These are phyloP conservation scores for Trichoderma guizhouense DNA, from an alignment of 2,329 filamentous ascomycete species.

Conservation along the genomic window DNA sequence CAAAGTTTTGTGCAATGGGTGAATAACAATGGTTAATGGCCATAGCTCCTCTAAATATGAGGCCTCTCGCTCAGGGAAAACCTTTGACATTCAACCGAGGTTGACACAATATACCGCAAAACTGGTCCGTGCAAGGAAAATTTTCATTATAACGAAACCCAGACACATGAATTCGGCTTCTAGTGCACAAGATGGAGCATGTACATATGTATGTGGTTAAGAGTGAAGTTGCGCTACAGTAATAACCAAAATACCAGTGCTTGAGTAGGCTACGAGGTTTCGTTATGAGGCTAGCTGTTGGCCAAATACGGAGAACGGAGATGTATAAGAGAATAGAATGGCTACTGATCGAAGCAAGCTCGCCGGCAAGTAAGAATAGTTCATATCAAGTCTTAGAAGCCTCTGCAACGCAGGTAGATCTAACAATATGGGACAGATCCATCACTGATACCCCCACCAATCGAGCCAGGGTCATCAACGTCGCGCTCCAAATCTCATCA, in stretches of 20 bases:
- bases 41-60: neutral
- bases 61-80: neutral
- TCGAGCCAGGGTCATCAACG: neutral
- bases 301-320: neutral
- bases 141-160: neutral
- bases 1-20: neutral
- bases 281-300: neutral
- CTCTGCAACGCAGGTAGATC: neutral
- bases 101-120: neutral
- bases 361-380: neutral
- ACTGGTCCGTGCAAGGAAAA: neutral
- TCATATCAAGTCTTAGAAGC: neutral
- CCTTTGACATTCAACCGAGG: neutral
- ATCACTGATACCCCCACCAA: neutral
- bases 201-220: neutral
- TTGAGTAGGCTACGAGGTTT: neutral
- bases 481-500: neutral
- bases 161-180: neutral
- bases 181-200: neutral
- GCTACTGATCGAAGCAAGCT: neutral
- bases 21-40: neutral
- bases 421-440: neutral
- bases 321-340: neutral
- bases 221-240: neutral
- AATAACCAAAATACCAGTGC: neutral